phyloP scores from a whole-genome alignment of 495 filamentous ascomycete species.

The Xylaria flabelliformis region DNA sequence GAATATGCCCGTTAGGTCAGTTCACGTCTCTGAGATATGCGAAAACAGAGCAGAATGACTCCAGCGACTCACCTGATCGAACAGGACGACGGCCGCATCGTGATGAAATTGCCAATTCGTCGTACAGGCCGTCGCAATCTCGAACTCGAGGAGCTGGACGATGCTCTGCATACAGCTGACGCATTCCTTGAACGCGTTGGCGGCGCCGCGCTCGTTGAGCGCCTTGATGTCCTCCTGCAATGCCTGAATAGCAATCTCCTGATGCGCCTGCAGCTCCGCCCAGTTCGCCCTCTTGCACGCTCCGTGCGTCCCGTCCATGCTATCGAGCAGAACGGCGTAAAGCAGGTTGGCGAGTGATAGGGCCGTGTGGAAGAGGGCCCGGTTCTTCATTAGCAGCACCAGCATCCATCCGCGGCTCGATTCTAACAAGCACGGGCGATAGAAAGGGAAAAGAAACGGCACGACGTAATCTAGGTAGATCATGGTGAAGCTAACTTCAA shows the following conservation, averaged over 20 bases:
- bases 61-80: constrained; percentile 37
- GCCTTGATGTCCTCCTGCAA: constrained; percentile 50
- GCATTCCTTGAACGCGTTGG: constrained; percentile 30
- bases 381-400: constrained; percentile 54
- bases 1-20: too few species aligned
- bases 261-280: constrained; percentile 47
- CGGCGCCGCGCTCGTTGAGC: constrained; percentile 44
- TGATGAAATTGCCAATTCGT: constrained; percentile 58
- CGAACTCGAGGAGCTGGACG: constrained; percentile 59
- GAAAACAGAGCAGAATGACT: too few species aligned
- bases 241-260: constrained; percentile 48
- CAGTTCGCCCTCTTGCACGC: constrained; percentile 39
- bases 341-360: constrained; percentile 56
- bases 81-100: constrained; percentile 55
- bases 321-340: constrained; percentile 43
- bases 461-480: constrained; percentile 59
- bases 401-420: constrained; percentile 59
- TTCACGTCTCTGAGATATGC: too few species aligned
- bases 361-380: constrained; percentile 54
- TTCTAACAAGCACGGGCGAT: constrained; percentile 52
- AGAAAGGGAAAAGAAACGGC: constrained; percentile 62
- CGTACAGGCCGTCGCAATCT: constrained; percentile 49
- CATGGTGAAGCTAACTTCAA: constrained; percentile 39
- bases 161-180: constrained; percentile 55
- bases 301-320: constrained; percentile 29